Conservation (phyloP, 2,329 filamentous ascomycete genomes). For the Nemania serpens region DNA sequence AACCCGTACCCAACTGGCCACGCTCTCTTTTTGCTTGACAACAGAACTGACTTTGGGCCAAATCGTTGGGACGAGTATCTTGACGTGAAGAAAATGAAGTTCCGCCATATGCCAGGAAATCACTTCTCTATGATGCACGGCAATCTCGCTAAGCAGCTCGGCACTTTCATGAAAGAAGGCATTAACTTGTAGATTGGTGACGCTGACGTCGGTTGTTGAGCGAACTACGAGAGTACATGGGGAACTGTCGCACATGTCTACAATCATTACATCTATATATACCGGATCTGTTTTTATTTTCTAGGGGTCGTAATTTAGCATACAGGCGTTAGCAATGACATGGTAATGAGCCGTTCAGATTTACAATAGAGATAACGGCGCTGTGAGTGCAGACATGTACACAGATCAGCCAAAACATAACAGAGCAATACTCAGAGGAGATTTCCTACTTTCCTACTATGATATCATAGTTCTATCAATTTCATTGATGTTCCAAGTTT, state of each 20-base stretch:
- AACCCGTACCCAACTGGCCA: conserved; percentile 63
- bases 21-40: conserved; percentile 73
- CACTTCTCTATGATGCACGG: conserved; percentile 81
- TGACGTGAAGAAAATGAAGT: conserved; percentile 63
- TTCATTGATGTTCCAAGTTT: neutral
- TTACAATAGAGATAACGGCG: conserved; percentile 9
- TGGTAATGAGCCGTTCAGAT: neutral
- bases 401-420: neutral
- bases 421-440: neutral
- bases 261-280: conserved; percentile 15
- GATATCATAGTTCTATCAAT: neutral
- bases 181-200: conserved; percentile 33
- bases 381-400: neutral
- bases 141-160: conserved; percentile 42
- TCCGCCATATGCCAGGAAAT: conserved; percentile 71
- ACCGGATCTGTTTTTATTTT: neutral
- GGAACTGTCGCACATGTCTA: conserved; percentile 12
- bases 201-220: neutral
- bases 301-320: neutral
- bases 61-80: conserved; percentile 73
- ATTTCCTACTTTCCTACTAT: neutral
- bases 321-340: conserved; percentile 1
- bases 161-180: conserved; percentile 41
- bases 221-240: neutral
- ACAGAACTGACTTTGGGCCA: conserved; percentile 71